Conservation (phyloP, 371 early-diverging fungal genomes). For the Ordospora pajunii region DNA sequence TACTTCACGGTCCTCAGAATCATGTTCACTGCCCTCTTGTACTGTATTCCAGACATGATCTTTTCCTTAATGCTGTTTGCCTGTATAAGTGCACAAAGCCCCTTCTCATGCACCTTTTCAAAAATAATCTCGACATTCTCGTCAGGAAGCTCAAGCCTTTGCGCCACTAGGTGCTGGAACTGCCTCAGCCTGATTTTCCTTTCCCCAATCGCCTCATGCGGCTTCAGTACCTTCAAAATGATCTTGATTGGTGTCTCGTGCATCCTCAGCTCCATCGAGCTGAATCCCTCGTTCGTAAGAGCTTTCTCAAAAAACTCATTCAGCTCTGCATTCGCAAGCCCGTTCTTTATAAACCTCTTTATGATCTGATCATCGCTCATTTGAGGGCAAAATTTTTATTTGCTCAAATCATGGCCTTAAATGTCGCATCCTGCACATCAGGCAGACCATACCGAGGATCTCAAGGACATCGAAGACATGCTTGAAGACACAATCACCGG, state of each 20-base stretch:
- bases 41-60: conserved; percentile 85
- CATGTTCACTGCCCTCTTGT: conserved; percentile 83
- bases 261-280: conserved; percentile 95
- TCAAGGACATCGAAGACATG: background rate
- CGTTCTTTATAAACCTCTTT: conserved; percentile 46
- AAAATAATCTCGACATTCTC: conserved; percentile 90
- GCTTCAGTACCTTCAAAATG: conserved; percentile 93
- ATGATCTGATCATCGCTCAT: conserved; percentile 24
- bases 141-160: conserved; percentile 94
- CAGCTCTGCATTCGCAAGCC: conserved; percentile 59
- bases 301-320: conserved; percentile 64
- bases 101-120: conserved; percentile 91
- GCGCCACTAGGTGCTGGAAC: conserved; percentile 88
- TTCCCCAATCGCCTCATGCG: conserved; percentile 91
- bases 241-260: conserved; percentile 92
- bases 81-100: conserved; percentile 95
- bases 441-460: too few relatives aligned
- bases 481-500: background rate
- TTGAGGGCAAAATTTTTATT: conserved; percentile 20
- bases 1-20: conserved; percentile 96
- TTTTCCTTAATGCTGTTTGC: conserved; percentile 93
- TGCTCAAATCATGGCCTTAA: background rate
- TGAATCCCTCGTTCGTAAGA: conserved; percentile 71
- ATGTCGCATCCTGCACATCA: too few relatives aligned
- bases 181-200: conserved; percentile 95